Evolutionary conservation across 2,329 filamentous ascomycete species (phyloP), one percentile per base, ranked within the genome.

Genomic region (Exophiala sp.): DNA sequence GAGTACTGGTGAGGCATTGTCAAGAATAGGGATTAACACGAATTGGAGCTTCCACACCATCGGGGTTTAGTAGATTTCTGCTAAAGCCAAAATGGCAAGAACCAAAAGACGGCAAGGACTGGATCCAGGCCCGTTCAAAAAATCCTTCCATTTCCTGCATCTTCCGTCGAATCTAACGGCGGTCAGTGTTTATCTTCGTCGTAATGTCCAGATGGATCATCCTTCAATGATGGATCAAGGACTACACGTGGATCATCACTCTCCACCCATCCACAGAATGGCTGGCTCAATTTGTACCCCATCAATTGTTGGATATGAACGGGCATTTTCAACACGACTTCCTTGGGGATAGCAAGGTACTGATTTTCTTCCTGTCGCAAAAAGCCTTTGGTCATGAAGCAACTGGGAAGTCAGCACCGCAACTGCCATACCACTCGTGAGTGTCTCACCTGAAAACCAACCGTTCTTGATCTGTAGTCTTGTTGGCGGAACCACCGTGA

Each of bases 401-500:
- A 55, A 33, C 49, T 46, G 21, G 11, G 32, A 11, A 16, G 18
- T 47, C 21, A 52, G 21, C 34, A n/a, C 7, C 24, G 24, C 7
- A 5, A 29, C 24, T 5, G 7, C 7, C 24, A 29, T 29, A 8
- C 24, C 7, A 5, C 5, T 29, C 7, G 24, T 29, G 5, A 29
- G 24, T 29, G 24, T 29, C 50, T 47, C 47, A 52, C 50, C 50
- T 50, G 47, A 62, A 65, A 3, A 66, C 32, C 16, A 65, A 46
- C 11, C 63, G 49, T 46, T 65, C 59, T 49, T 66, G 52, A 40
- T 57, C 51, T 6, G 6, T 39, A 1, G 65, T 68, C 32, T 46
- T 65, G 55, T 67, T 68, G 50, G 33, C 57, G 0, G 65, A 62
- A 9, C 67, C 70, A 1, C 69, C 71, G 39, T 73, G 69, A 44